phyloP scores from a whole-genome alignment of 1,284 basidiomycete genomes.

The Boletus semigastroideus region DNA sequence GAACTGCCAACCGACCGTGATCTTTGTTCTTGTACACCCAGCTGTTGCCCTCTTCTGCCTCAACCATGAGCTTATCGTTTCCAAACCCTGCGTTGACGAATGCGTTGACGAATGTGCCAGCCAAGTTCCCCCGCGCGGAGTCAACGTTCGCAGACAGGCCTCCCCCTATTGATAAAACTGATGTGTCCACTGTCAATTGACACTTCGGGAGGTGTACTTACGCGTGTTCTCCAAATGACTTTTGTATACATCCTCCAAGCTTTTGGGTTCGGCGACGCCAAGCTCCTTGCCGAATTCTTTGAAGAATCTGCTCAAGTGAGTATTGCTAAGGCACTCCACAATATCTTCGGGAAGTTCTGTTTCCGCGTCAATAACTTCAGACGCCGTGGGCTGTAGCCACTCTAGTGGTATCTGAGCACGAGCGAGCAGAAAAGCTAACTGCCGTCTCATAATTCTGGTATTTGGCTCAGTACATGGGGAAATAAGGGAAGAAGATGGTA shows the following conservation, averaged over 20 bases:
- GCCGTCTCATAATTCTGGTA: constrained; percentile 85
- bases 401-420: constrained; percentile 90
- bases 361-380: constrained; percentile 57
- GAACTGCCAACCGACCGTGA: constrained; percentile 57
- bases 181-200: constrained; percentile 1
- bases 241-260: constrained; percentile 97
- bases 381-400: constrained; percentile 71
- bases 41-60: constrained; percentile 92
- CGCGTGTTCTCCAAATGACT: constrained; percentile 90
- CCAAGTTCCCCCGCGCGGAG: constrained; percentile 92
- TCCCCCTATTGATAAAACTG: constrained; percentile 43
- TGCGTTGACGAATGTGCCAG: constrained; percentile 97
- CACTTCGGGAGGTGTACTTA: constrained; percentile 35
- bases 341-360: constrained; percentile 83
- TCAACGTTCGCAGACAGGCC: constrained; percentile 76
- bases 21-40: constrained; percentile 99
- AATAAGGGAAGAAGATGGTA: background rate
- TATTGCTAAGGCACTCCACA: constrained; percentile 82
- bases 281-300: constrained; percentile 94
- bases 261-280: constrained; percentile 87
- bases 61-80: constrained; percentile 98
- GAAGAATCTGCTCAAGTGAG: constrained; percentile 83
- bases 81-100: constrained; percentile 99
- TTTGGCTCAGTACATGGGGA: constrained; percentile 14
- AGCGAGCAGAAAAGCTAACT: constrained; percentile 92